Percentiles rank a stretch among this genome's conserved stretches.
Evolutionary conservation across 257 asterid genomes (phyloP).

Genomic region (Salvia hispanica): DNA sequence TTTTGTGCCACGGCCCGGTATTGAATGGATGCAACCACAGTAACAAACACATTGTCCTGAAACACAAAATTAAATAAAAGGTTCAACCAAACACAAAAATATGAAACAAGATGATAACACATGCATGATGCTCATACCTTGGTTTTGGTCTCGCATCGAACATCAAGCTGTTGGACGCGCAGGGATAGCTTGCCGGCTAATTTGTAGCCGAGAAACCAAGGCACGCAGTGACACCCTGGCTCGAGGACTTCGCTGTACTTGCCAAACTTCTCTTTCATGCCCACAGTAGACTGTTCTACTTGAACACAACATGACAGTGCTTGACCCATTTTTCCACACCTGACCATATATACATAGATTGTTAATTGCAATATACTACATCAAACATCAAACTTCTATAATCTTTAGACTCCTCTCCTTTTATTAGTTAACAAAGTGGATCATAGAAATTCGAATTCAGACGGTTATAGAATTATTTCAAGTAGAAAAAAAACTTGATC

Average conservation of each 20-base stretch:
- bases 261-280: conserved; percentile 42
- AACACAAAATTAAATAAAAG: conserved; percentile 7
- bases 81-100: no score
- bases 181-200: conserved; percentile 38
- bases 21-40: conserved; percentile 44
- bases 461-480: no score
- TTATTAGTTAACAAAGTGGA: not conserved
- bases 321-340: conserved; percentile 42
- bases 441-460: not conserved
- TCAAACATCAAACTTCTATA: not conserved
- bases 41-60: conserved; percentile 46
- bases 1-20: conserved; percentile 39
- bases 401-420: no score
- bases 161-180: conserved; percentile 48
- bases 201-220: conserved; percentile 36
- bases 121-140: conserved; percentile 23
- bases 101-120: not conserved
- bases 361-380: not conserved
- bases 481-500: not conserved
- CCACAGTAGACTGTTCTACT: conserved; percentile 44
- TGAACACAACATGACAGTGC: conserved; percentile 36
- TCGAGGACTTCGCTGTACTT: conserved; percentile 33
- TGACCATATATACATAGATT: not conserved
- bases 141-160: conserved; percentile 46
- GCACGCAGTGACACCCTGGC: conserved; percentile 45